Conservation (phyloP, 495 filamentous ascomycete species). For the Neurospora sp. region DNA sequence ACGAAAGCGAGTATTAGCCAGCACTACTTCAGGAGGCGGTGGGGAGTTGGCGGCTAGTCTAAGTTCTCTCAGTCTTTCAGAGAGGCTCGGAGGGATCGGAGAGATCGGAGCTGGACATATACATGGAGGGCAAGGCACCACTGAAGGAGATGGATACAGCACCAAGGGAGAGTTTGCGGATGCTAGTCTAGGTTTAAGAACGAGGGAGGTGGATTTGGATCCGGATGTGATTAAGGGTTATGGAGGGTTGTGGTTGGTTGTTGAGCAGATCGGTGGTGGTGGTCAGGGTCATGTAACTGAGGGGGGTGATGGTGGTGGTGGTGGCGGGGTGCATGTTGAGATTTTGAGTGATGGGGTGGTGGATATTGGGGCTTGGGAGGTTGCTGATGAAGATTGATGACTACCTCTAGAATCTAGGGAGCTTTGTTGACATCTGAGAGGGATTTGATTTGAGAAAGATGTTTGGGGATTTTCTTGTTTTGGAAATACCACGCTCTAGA, state of each 20-base stretch:
- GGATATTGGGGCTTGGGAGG: slow-evolving; percentile 46
- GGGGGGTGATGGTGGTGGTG: background rate
- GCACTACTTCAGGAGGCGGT: background rate
- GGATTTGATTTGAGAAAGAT: background rate
- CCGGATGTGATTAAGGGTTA: slow-evolving; percentile 36
- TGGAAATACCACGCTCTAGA: background rate
- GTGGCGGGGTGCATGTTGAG: slow-evolving; percentile 53
- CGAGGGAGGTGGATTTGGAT: slow-evolving; percentile 59
- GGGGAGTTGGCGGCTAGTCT: background rate
- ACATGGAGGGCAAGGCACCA: slow-evolving; percentile 36
- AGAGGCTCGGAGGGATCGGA: background rate
- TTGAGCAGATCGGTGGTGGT: slow-evolving; percentile 56
- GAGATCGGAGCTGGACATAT: background rate
- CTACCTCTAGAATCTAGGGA: background rate
- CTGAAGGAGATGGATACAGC: slow-evolving; percentile 36
- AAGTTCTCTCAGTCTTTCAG: background rate
- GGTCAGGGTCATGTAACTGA: background rate
- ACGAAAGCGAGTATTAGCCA: background rate
- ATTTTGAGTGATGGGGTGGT: slow-evolving; percentile 59
- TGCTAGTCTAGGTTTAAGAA: slow-evolving; percentile 55
- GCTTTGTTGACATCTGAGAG: background rate
- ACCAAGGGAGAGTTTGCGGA: slow-evolving; percentile 55
- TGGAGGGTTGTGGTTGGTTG: slow-evolving; percentile 63
- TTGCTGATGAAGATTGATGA: slow-evolving; percentile 24
- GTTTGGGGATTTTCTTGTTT: background rate